A percentile compares a stretch with the other conserved stretches of the same genome.
Conservation (phyloP, 1,139 yeast species). For the Nakaseomyces sp. region DNA sequence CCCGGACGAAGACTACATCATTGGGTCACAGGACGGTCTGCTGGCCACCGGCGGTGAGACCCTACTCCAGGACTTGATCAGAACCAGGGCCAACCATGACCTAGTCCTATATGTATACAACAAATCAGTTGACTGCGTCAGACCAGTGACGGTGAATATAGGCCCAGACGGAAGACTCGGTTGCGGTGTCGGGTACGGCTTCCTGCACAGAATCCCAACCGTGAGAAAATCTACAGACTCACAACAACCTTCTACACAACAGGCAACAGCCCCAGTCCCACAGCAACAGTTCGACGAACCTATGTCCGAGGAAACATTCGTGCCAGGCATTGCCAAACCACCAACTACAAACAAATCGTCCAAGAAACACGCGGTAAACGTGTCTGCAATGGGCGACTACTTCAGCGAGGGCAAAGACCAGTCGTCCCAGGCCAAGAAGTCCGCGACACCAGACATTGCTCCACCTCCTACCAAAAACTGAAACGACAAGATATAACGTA, state of each 20-base stretch:
- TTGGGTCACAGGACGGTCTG: constrained; percentile 81
- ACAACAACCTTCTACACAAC: no score
- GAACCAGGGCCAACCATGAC: constrained; percentile 48
- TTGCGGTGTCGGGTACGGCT: constrained; percentile 91
- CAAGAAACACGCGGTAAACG: constrained; percentile 25
- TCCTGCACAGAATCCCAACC: constrained; percentile 72
- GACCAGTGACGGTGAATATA: constrained; percentile 79
- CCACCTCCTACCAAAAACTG: neutral
- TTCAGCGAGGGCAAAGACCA: constrained; percentile 34
- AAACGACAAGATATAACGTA: no score
- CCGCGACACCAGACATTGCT: neutral
- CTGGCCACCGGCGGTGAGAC: constrained; percentile 83
- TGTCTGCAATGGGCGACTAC: constrained; percentile 29
- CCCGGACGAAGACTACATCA: constrained; percentile 80
- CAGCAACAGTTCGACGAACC: constrained; percentile 10
- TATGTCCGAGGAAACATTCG: constrained; percentile 2
- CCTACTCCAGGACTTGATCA: constrained; percentile 58
- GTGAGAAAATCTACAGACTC: constrained; percentile 9
- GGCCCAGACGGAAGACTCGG: constrained; percentile 77
- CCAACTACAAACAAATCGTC: constrained; percentile 22
- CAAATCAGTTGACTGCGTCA: constrained; percentile 71
- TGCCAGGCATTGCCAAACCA: constrained; percentile 8
- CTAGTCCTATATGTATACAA: constrained; percentile 69
- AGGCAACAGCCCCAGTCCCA: constrained; percentile 8
- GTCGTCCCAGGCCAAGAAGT: constrained; percentile 17